Percentiles rank a stretch among this genome's conserved stretches.
Evolutionary conservation across 1,284 basidiomycete species (phyloP).

Genomic region (Meripilus lineatus): DNA sequence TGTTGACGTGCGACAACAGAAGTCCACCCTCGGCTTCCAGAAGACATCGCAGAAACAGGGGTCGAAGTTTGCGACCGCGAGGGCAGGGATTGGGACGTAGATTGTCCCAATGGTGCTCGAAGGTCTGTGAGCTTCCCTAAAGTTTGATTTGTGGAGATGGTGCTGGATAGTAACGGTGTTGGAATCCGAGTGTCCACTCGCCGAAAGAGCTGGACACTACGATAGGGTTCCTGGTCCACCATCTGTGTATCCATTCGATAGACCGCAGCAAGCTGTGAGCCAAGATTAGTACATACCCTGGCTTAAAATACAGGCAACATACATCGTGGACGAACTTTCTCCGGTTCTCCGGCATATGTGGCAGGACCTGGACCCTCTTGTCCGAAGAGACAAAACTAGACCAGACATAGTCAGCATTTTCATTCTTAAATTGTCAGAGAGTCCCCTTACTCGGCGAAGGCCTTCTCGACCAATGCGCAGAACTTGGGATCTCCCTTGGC

Average conservation of each 20-base stretch:
- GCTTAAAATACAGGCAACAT: conserved; percentile 18
- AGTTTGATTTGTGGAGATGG: conserved; percentile 20
- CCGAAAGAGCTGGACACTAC: conserved; percentile 74
- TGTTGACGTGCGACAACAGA: conserved; percentile 28
- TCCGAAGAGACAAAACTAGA: conserved; percentile 64
- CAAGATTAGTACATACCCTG: neutral
- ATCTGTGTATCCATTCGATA: conserved; percentile 82
- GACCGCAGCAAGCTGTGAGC: conserved; percentile 55
- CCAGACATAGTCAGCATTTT: conserved; percentile 1
- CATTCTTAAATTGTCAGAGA: conserved; percentile 7
- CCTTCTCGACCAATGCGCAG: conserved; percentile 68
- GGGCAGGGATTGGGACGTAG: conserved; percentile 10
- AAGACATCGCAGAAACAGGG: conserved; percentile 13
- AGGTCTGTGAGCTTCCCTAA: conserved; percentile 59
- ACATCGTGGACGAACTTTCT: conserved; percentile 78
- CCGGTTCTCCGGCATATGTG: conserved; percentile 75
- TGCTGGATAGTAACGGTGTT: conserved; percentile 56
- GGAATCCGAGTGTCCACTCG: conserved; percentile 80
- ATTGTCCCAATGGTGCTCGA: conserved; percentile 25
- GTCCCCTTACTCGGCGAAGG: conserved; percentile 65
- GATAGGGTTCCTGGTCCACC: conserved; percentile 81
- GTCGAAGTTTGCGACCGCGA: conserved; percentile 16
- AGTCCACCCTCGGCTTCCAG: conserved; percentile 32
- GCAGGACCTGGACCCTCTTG: conserved; percentile 69
- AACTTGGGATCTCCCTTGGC: conserved; percentile 65